Evolutionary conservation across 2,329 filamentous ascomycete species (phyloP).

Genomic region (Aureobasidium sp.): DNA sequence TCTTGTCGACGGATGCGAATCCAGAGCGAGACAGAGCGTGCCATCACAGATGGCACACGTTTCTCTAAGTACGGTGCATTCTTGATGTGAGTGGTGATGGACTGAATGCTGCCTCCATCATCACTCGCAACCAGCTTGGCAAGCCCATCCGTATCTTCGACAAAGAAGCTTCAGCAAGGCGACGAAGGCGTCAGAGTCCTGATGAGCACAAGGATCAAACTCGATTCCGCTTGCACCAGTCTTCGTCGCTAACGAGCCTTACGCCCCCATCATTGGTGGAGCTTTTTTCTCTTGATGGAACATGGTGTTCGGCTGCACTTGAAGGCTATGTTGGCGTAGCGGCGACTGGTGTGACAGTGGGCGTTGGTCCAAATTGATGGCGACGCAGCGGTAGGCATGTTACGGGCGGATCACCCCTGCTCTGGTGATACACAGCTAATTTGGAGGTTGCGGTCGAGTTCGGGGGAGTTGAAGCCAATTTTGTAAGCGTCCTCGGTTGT

Average conservation of each 20-base stretch:
- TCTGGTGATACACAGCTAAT: slow-evolving; percentile 2
- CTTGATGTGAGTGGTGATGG: too few species aligned
- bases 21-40: too few species aligned
- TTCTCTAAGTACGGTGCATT: too few species aligned
- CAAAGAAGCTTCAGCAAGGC: slow-evolving; percentile 48
- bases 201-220: slow-evolving; percentile 20
- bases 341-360: not conserved
- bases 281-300: slow-evolving; percentile 86
- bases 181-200: slow-evolving; percentile 46
- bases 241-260: slow-evolving; percentile 85
- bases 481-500: not conserved
- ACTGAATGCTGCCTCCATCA: too few species aligned
- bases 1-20: too few species aligned
- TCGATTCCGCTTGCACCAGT: slow-evolving; percentile 24
- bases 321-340: not conserved
- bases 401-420: not conserved
- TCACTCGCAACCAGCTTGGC: slow-evolving; percentile 27
- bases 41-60: too few species aligned
- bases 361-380: not conserved
- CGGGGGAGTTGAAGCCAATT: not conserved
- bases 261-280: slow-evolving; percentile 95
- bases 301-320: slow-evolving; percentile 40
- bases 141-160: too few species aligned
- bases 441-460: not conserved
- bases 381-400: not conserved